Conservation (phyloP, 2,329 filamentous ascomycete genomes). For the Grosmannia clavigera region DNA sequence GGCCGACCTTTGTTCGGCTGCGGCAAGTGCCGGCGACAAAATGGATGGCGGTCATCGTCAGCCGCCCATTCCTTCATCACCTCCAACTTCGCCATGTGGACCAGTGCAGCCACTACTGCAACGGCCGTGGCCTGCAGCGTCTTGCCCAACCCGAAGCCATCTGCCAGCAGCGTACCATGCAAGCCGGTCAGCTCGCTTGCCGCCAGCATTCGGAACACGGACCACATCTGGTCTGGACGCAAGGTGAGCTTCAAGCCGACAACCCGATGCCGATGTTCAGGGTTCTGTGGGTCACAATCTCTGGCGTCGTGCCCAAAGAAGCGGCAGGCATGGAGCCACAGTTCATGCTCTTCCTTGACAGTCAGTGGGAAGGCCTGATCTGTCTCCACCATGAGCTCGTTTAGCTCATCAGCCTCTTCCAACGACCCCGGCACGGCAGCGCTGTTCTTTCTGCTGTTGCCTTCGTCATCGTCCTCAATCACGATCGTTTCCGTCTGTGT, state of each 20-base stretch:
- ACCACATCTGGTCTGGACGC: slow-evolving; percentile 2
- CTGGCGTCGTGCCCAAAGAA: not conserved
- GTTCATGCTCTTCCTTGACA: not conserved
- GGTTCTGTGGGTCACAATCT: not conserved
- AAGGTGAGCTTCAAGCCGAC: not conserved
- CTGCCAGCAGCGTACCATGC: not conserved
- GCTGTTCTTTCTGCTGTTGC: too few relatives aligned
- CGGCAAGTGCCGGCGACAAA: not conserved
- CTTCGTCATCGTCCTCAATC: not conserved
- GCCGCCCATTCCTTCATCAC: not conserved
- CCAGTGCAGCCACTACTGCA: not conserved
- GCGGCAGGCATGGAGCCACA: not conserved
- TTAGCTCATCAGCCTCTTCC: not conserved
- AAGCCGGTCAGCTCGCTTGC: not conserved
- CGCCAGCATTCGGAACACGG: not conserved
- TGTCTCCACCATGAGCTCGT: not conserved
- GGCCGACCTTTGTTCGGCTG: not conserved
- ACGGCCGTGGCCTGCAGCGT: slow-evolving; percentile 1
- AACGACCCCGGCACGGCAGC: not conserved
- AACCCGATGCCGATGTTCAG: not conserved
- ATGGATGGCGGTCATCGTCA: not conserved
- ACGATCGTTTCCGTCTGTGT: not conserved
- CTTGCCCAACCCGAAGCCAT: slow-evolving; percentile 1
- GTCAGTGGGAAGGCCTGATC: not conserved
- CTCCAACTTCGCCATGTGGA: not conserved